Evolutionary conservation across 1,284 basidiomycete species (phyloP).

Genomic region (Microbotryum lychnidis-dioicae): DNA sequence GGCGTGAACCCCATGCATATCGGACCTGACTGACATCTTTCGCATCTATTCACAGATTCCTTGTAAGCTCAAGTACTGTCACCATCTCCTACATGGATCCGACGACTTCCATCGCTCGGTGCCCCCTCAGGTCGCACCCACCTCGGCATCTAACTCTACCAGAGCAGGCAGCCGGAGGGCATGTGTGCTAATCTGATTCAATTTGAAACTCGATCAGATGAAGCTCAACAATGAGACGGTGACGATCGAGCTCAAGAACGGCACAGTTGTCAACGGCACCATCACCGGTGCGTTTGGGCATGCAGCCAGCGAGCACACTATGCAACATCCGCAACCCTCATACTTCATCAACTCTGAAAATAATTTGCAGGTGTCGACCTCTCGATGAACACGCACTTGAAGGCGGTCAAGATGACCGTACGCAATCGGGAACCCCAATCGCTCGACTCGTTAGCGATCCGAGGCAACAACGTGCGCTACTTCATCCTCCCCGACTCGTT

Average conservation of each 20-base stretch:
- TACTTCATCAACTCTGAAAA: neutral
- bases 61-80: conserved; percentile 10
- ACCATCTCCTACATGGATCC: neutral
- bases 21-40: neutral
- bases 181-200: no score
- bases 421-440: conserved; percentile 74
- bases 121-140: neutral
- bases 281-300: conserved; percentile 67
- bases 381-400: conserved; percentile 40
- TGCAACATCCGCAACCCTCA: neutral
- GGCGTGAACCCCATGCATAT: neutral
- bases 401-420: conserved; percentile 82
- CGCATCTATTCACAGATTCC: conserved; percentile 15
- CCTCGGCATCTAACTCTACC: neutral
- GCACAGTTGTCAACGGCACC: conserved; percentile 88
- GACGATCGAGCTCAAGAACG: conserved; percentile 96
- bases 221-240: conserved; percentile 99
- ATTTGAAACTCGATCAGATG: conserved; percentile 50
- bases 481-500: conserved; percentile 93
- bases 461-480: conserved; percentile 65
- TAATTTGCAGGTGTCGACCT: conserved; percentile 37
- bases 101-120: no score
- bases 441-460: conserved; percentile 79
- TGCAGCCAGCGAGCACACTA: neutral
- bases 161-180: conserved; percentile 58